Evolutionary conservation across 352 stramenopile genomes (phyloP).

Genomic region (Plasmopara halstedii): DNA sequence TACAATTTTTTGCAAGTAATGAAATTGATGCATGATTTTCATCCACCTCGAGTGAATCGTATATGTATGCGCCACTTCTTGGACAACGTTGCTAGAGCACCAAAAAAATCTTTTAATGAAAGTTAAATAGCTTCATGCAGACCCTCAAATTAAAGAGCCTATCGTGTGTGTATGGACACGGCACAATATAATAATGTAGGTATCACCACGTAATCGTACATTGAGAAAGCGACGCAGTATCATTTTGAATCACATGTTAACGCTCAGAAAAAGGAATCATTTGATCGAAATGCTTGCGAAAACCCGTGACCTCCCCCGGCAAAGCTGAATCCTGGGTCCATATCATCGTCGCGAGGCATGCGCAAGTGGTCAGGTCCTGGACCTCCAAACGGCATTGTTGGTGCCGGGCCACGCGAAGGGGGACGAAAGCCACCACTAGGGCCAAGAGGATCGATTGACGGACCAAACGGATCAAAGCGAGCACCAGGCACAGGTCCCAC

Average conservation of each 20-base stretch:
- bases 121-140: too few species aligned
- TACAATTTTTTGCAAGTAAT: too few species aligned
- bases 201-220: too few species aligned
- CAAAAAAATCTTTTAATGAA: too few species aligned
- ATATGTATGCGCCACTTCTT: too few species aligned
- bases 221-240: too few species aligned
- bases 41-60: too few species aligned
- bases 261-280: slow-evolving; percentile 58
- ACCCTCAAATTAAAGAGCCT: too few species aligned
- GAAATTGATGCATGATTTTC: not conserved
- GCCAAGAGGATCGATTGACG: slow-evolving; percentile 42
- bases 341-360: slow-evolving; percentile 61
- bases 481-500: slow-evolving; percentile 57
- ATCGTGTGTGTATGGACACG: too few species aligned
- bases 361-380: slow-evolving; percentile 73
- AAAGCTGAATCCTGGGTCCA: slow-evolving; percentile 42
- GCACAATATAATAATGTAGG: too few species aligned
- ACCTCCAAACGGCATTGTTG: slow-evolving; percentile 61
- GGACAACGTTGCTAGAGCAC: too few species aligned
- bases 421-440: slow-evolving; percentile 39
- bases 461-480: slow-evolving; percentile 81
- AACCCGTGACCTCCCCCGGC: slow-evolving; percentile 18
- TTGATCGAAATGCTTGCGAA: slow-evolving; percentile 37
- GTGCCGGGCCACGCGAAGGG: slow-evolving; percentile 30
- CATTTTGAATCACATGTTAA: not conserved